phyloP scores from a whole-genome alignment of 2,329 filamentous ascomycete genomes.

The Cordyceps tenuipes region DNA sequence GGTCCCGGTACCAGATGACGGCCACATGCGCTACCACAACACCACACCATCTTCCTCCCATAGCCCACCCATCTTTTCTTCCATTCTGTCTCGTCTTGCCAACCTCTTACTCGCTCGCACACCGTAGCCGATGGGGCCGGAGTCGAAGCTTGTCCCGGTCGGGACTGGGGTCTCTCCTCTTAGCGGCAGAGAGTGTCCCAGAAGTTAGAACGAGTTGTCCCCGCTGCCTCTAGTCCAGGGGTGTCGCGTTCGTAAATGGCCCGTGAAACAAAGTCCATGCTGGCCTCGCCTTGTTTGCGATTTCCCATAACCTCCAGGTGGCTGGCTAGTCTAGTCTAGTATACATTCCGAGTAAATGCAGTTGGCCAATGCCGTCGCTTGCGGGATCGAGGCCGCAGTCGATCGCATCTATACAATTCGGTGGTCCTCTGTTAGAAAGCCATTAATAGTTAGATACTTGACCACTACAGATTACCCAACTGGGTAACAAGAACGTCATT shows the following conservation, averaged over 20 bases:
- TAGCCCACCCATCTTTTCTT: background rate
- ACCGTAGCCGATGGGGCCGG: background rate
- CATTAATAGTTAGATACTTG: too few relatives aligned
- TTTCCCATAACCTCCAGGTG: background rate
- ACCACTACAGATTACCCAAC: background rate
- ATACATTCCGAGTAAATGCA: too few relatives aligned
- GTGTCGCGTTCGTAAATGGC: constrained; percentile 3
- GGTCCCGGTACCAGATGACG: constrained; percentile 4
- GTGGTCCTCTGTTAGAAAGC: background rate
- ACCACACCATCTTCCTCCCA: background rate
- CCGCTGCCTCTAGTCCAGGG: constrained; percentile 4
- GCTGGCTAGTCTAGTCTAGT: too few relatives aligned
- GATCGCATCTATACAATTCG: background rate
- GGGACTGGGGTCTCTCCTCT: background rate
- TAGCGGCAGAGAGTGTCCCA: constrained; percentile 1
- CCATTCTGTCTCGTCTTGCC: background rate
- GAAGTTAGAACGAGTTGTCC: background rate
- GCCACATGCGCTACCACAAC: constrained; percentile 4
- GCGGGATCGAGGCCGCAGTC: background rate
- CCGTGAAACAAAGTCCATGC: background rate
- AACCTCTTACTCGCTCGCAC: background rate
- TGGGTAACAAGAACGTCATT: too few relatives aligned
- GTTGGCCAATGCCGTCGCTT: background rate
- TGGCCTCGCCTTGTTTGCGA: background rate
- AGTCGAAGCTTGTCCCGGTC: background rate